Percentiles rank a stretch among this genome's conserved stretches.
Conservation (phyloP, 2,329 filamentous ascomycete genomes). For the Apiospora kogelbergensis region DNA sequence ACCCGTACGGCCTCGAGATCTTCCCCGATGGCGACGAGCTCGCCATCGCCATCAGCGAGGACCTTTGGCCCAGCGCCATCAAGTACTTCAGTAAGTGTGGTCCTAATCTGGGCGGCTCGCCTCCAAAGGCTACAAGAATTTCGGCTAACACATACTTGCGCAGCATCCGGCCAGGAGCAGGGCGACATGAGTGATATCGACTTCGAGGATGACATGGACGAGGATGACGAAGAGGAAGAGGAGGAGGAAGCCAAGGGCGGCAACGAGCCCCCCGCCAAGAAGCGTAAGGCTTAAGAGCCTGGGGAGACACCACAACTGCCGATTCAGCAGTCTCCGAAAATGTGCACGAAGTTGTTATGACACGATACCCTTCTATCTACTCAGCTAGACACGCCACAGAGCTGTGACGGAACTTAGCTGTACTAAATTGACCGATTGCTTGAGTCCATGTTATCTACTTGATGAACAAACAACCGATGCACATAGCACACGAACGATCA, state of each 20-base stretch:
- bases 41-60: constrained; percentile 78
- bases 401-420: neutral
- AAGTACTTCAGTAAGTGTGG: constrained; percentile 80
- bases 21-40: constrained; percentile 87
- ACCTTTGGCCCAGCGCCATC: constrained; percentile 84
- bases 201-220: constrained; percentile 39
- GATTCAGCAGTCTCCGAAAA: constrained; percentile 16
- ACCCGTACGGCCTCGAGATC: constrained; percentile 73
- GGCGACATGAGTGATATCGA: constrained; percentile 54
- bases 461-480: neutral
- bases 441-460: neutral
- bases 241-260: neutral
- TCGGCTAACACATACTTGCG: constrained; percentile 8
- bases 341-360: constrained; percentile 33
- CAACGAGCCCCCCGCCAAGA: constrained; percentile 15
- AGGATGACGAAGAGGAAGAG: constrained; percentile 12
- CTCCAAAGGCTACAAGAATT: neutral
- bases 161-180: constrained; percentile 52
- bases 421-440: neutral
- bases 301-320: neutral
- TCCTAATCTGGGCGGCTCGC: constrained; percentile 11
- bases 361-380: constrained; percentile 19
- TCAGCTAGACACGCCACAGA: neutral
- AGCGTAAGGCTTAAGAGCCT: constrained; percentile 13
- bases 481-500: neutral